These are phyloP conservation scores for Blumeria hordei DNA, from an alignment of 2,329 filamentous ascomycete species.

Conservation along the genomic window DNA sequence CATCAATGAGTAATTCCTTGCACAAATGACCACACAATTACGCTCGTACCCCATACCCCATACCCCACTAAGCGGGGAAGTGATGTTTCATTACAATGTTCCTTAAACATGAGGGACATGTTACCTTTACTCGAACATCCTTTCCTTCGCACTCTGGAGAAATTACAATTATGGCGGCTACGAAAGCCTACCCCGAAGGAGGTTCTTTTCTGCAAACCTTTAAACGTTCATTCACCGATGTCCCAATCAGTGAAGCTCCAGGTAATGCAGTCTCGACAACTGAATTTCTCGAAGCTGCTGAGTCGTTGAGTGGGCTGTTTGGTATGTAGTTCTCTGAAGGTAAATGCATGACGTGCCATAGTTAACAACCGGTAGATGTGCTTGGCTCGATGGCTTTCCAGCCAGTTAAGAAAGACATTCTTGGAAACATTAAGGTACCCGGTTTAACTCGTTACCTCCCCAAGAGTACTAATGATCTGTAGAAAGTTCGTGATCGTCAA, in stretches of 20 bases:
- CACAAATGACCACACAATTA: too few relatives aligned
- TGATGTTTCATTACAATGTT: too few relatives aligned
- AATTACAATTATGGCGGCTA: neutral
- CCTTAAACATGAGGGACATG: too few relatives aligned
- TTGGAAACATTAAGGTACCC: constrained; percentile 66
- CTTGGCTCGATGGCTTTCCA: constrained; percentile 55
- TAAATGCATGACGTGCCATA: neutral
- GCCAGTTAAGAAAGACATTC: constrained; percentile 77
- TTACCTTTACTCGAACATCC: too few relatives aligned
- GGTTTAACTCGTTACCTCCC: constrained; percentile 4
- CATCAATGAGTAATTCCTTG: too few relatives aligned
- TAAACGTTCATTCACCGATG: constrained; percentile 62
- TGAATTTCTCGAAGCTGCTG: constrained; percentile 77
- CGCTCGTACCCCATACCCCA: too few relatives aligned
- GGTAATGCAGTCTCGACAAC: constrained; percentile 59
- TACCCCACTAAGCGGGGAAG: too few relatives aligned
- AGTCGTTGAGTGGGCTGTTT: constrained; percentile 70
- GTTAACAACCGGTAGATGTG: constrained; percentile 22
- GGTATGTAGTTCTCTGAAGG: constrained; percentile 24
- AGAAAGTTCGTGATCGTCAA: constrained; percentile 81
- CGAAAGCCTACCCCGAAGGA: constrained; percentile 13
- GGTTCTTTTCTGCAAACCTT: constrained; percentile 65
- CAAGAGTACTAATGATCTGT: constrained; percentile 3
- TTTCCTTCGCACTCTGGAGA: too few relatives aligned
- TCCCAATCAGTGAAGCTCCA: constrained; percentile 48